Conservation (phyloP, 2,329 filamentous ascomycete species). For the Diaporthe caulivora region DNA sequence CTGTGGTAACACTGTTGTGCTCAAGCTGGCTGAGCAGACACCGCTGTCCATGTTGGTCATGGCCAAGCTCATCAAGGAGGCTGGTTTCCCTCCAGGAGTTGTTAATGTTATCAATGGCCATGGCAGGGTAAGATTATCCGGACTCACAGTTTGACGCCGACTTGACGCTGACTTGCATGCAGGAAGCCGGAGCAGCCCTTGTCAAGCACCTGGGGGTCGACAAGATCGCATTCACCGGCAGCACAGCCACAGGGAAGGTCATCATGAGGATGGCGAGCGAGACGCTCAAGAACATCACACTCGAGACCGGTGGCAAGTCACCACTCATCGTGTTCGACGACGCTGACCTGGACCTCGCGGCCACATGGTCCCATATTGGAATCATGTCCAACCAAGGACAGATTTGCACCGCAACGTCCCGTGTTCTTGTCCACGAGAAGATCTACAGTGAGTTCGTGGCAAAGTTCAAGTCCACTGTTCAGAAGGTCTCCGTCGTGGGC, state of each 20-base stretch:
- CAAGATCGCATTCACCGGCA: conserved; percentile 81
- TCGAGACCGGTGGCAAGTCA: conserved; percentile 73
- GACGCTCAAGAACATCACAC: conserved; percentile 72
- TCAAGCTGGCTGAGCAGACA: conserved; percentile 76
- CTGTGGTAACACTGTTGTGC: conserved; percentile 72
- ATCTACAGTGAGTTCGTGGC: conserved; percentile 72
- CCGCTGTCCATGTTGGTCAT: conserved; percentile 73
- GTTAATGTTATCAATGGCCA: conserved; percentile 79
- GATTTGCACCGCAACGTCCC: conserved; percentile 71
- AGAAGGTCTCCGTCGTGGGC: conserved; percentile 70
- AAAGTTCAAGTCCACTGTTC: conserved; percentile 70
- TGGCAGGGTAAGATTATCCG: conserved; percentile 55
- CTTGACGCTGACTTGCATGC: not conserved
- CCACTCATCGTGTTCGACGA: conserved; percentile 73
- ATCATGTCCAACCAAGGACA: conserved; percentile 72
- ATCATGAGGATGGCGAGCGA: conserved; percentile 79
- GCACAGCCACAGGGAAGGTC: conserved; percentile 74
- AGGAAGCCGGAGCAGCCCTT: conserved; percentile 73
- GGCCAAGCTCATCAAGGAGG: conserved; percentile 75
- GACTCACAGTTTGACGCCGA: too few relatives aligned
- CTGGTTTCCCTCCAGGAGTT: conserved; percentile 81
- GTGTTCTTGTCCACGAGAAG: conserved; percentile 70
- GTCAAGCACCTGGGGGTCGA: conserved; percentile 73
- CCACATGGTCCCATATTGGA: conserved; percentile 62
- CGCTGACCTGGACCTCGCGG: conserved; percentile 71